Evolutionary conservation across 495 filamentous ascomycete genomes (phyloP).

Genomic region (Tetracladium setigerum): DNA sequence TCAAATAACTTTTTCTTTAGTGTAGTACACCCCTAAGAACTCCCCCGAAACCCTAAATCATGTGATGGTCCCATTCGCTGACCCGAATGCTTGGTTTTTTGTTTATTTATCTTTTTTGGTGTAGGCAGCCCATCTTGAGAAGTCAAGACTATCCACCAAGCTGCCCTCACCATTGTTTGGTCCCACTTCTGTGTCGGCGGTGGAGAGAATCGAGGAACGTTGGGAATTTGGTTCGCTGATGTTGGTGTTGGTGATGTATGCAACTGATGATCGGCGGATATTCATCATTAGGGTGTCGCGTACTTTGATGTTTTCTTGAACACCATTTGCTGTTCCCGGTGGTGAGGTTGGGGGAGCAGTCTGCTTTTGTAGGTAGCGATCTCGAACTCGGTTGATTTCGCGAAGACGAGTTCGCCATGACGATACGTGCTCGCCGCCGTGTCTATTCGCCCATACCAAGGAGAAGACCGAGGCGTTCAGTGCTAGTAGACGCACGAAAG

Average conservation of each 20-base stretch:
- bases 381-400: conserved; percentile 75
- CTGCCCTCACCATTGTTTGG: conserved; percentile 31
- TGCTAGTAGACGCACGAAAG: conserved; percentile 85
- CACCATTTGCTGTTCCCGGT: conserved; percentile 28
- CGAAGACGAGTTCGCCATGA: conserved; percentile 82
- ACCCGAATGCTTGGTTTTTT: conserved; percentile 3
- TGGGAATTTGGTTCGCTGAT: conserved; percentile 40
- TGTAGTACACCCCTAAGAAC: too few relatives aligned
- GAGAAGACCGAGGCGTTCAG: conserved; percentile 92
- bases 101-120: too few relatives aligned
- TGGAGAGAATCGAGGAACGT: conserved; percentile 42
- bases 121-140: conserved; percentile 46
- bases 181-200: conserved; percentile 39
- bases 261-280: conserved; percentile 42
- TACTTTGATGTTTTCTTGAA: conserved; percentile 27
- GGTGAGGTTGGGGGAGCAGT: conserved; percentile 23
- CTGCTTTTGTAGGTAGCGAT: conserved; percentile 40
- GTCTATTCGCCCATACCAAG: conserved; percentile 73
- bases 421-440: conserved; percentile 77
- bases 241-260: conserved; percentile 41
- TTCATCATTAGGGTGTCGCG: conserved; percentile 41
- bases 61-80: too few relatives aligned
- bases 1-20: too few relatives aligned
- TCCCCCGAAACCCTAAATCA: too few relatives aligned
- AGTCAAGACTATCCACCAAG: conserved; percentile 48